These are phyloP conservation scores for Geotrichum carabidarum DNA, from an alignment of 1,139 yeast species.

Conservation along the genomic window DNA sequence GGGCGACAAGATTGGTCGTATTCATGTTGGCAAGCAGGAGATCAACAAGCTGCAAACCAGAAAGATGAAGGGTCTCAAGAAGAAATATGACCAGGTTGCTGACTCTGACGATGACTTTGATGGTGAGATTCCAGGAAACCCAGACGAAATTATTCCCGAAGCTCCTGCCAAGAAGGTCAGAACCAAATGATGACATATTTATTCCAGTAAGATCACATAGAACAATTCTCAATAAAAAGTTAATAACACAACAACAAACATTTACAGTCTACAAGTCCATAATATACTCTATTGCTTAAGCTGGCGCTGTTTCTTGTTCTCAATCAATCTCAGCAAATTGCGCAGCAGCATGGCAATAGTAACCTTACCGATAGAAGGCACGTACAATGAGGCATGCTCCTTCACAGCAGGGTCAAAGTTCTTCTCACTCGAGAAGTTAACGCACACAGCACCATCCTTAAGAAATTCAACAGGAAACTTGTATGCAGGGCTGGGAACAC, in stretches of 20 bases:
- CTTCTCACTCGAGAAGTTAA: slow-evolving; percentile 83
- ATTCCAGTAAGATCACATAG: not conserved
- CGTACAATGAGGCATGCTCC: slow-evolving; percentile 80
- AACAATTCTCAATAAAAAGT: not conserved
- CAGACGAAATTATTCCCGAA: slow-evolving; percentile 17
- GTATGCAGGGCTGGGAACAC: slow-evolving; percentile 79
- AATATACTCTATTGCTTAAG: not conserved
- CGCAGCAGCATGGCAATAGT: slow-evolving; percentile 91
- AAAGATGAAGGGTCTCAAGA: slow-evolving; percentile 96
- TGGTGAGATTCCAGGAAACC: slow-evolving; percentile 17
- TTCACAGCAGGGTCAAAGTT: slow-evolving; percentile 79
- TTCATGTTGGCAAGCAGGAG: slow-evolving; percentile 95
- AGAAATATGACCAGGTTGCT: slow-evolving; percentile 69
- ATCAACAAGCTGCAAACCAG: slow-evolving; percentile 85
- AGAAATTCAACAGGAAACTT: slow-evolving; percentile 80
- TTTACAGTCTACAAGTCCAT: not conserved
- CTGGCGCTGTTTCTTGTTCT: slow-evolving; percentile 45
- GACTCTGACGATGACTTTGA: slow-evolving; percentile 44
- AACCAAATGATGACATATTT: slow-evolving; percentile 19
- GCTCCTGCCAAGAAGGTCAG: slow-evolving; percentile 24
- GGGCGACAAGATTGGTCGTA: slow-evolving; percentile 97
- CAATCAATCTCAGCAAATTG: slow-evolving; percentile 73
- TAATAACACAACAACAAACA: not conserved
- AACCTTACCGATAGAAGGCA: slow-evolving; percentile 93
- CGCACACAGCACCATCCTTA: slow-evolving; percentile 82